Conservation (phyloP, 176 grass and related monocot genomes). For the Leersia perrieri region DNA sequence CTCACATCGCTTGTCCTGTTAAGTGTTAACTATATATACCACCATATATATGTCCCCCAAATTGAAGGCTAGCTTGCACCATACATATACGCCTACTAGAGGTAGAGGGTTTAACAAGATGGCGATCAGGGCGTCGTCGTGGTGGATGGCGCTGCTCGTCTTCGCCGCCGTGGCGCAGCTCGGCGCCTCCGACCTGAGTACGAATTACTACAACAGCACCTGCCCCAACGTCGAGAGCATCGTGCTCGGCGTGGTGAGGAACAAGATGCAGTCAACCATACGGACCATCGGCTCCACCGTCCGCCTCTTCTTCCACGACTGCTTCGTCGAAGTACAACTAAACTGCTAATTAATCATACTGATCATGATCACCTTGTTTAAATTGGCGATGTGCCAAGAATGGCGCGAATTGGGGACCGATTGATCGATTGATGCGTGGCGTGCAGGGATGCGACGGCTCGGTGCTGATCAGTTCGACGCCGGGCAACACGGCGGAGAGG, state of each 20-base stretch:
- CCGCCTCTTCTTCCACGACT: slow-evolving; percentile 95
- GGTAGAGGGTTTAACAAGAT: neutral
- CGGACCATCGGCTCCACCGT: slow-evolving; percentile 47
- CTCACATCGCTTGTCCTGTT: neutral
- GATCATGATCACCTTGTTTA: neutral
- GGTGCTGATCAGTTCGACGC: slow-evolving; percentile 65
- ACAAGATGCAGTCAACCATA: slow-evolving; percentile 36
- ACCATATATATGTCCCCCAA: neutral
- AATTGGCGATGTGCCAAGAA: no score
- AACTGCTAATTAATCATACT: neutral
- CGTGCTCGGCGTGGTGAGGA: slow-evolving; percentile 46
- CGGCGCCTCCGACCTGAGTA: slow-evolving; percentile 43
- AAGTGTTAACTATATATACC: neutral
- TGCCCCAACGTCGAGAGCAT: slow-evolving; percentile 74
- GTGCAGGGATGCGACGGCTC: slow-evolving; percentile 77
- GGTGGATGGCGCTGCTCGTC: neutral
- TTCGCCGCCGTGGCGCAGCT: slow-evolving; percentile 4
- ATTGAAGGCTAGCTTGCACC: neutral
- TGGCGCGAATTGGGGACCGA: no score
- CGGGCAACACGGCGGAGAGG: slow-evolving; percentile 62
- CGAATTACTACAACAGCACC: slow-evolving; percentile 56
- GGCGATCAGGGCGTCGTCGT: neutral
- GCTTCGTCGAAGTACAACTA: slow-evolving; percentile 59
- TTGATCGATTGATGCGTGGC: neutral
- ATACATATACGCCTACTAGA: neutral